A percentile compares a stretch with the other conserved stretches of the same genome.
Conservation (phyloP, 805 yeast genomes). For the Candida namnaoensis region DNA sequence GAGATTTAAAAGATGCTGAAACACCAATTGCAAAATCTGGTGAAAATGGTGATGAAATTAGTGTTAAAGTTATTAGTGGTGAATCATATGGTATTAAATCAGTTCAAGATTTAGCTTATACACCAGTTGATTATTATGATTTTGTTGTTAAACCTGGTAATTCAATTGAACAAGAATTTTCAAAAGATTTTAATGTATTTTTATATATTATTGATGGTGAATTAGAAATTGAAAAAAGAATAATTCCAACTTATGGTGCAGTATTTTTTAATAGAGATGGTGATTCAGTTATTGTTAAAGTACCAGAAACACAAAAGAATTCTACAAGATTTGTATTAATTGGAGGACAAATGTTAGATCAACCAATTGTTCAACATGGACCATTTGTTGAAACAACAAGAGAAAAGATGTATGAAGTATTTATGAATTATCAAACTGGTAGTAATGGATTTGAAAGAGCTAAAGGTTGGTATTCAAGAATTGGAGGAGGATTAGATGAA, state of each 20-base stretch:
- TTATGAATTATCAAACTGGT: slow-evolving; percentile 61
- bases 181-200: slow-evolving; percentile 57
- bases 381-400: slow-evolving; percentile 78
- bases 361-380: slow-evolving; percentile 78
- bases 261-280: slow-evolving; percentile 69
- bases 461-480: slow-evolving; percentile 43
- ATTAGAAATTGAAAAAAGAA: slow-evolving; percentile 35
- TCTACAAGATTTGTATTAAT: slow-evolving; percentile 60
- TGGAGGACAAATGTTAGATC: slow-evolving; percentile 70
- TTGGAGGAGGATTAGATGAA: slow-evolving; percentile 27
- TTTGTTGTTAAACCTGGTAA: slow-evolving; percentile 61
- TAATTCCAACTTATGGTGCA: slow-evolving; percentile 36
- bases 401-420: slow-evolving; percentile 60
- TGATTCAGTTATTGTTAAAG: slow-evolving; percentile 43
- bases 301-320: slow-evolving; percentile 31
- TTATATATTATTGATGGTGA: slow-evolving; percentile 60
- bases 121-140: slow-evolving; percentile 71
- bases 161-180: slow-evolving; percentile 47
- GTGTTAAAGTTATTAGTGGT: slow-evolving; percentile 72
- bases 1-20: slow-evolving; percentile 64
- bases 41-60: slow-evolving; percentile 36
- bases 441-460: slow-evolving; percentile 65
- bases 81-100: slow-evolving; percentile 69
- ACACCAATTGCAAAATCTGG: slow-evolving; percentile 62
- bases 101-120: slow-evolving; percentile 66